Evolutionary conservation across 116 monocot species (phyloP), one percentile per base, ranked within the genome.

Genomic region (Zostera marina): DNA sequence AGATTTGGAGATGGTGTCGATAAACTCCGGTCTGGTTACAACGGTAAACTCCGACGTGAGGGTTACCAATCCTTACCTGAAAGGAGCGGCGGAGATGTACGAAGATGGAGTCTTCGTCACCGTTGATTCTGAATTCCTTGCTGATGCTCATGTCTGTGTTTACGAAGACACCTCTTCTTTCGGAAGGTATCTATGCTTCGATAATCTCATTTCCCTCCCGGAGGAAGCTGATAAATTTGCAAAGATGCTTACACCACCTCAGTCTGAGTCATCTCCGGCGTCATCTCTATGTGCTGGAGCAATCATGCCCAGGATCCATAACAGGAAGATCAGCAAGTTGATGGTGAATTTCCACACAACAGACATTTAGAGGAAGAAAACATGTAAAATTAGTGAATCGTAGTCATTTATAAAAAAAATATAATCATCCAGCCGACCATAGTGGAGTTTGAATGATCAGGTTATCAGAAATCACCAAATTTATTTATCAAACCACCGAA

Each of bases 181-280:
- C 55, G 92, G 92, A n/a, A 72, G 92, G 11, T 86, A 92, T 55
- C 66, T 92, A 41, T 92, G 92, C 73, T 92, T 92, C 76, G 70
- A 78, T 62, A 59, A 52, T 21, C 65, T 75, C 43, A 51, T 92
- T 5, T 71, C 74, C 67, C 65, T 70, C 39, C 86, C 82, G 0
- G 82, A 86, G 44, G 86, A 86, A 13, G 83, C 80, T 4, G 63
- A 73, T 11, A 76, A 83, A 46, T 54, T 92, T 8, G 71, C 86
- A 24, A 60, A 70, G 46, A 49, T n/a, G 7, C 41, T 58, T 2
- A 15, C 41, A 16, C 57, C 57, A 17, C 41, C 54, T 4, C 5
- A 22, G 25, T 7, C 54, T 14, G 25, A 11, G 7, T 12, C 54
- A 12, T 25, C 54, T 19, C 54, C 54, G 1, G 8, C 14, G 0